Conservation (phyloP, 2,329 filamentous ascomycete genomes). For the Aspergillus pseudoviridinutans region DNA sequence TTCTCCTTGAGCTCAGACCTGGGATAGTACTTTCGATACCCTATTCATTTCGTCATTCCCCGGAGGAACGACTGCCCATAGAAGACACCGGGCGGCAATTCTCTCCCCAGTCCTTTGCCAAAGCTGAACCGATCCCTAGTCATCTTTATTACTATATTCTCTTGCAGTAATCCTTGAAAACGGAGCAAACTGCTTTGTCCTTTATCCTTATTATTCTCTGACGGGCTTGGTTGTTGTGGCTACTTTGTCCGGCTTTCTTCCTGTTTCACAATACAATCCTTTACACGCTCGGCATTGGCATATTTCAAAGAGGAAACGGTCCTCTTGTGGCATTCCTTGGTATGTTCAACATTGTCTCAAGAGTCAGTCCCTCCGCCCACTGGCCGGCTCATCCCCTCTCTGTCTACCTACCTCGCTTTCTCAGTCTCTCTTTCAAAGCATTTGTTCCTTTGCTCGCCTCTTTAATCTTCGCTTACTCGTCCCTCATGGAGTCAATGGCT, state of each 20-base stretch:
- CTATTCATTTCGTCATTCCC: slow-evolving; percentile 31
- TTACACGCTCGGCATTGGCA: slow-evolving; percentile 16
- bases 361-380: slow-evolving; percentile 2
- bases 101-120: slow-evolving; percentile 8
- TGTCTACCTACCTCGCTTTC: neutral
- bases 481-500: neutral
- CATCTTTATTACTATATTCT: slow-evolving; percentile 4
- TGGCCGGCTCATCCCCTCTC: neutral
- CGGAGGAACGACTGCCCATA: slow-evolving; percentile 39
- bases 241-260: neutral
- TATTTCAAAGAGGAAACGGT: slow-evolving; percentile 14
- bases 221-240: neutral
- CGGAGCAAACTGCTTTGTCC: neutral
- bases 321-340: slow-evolving; percentile 20
- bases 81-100: slow-evolving; percentile 17
- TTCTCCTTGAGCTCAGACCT: neutral
- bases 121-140: neutral
- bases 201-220: slow-evolving; percentile 9
- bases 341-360: slow-evolving; percentile 17
- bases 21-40: slow-evolving; percentile 1
- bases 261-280: slow-evolving; percentile 12
- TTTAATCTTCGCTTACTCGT: slow-evolving; percentile 9
- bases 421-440: neutral
- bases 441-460: slow-evolving; percentile 6
- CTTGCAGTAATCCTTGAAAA: neutral